Percentiles rank a stretch among this genome's conserved stretches.
Evolutionary conservation across 805 yeast genomes (phyloP).

Genomic region (Candida hungchunana): DNA sequence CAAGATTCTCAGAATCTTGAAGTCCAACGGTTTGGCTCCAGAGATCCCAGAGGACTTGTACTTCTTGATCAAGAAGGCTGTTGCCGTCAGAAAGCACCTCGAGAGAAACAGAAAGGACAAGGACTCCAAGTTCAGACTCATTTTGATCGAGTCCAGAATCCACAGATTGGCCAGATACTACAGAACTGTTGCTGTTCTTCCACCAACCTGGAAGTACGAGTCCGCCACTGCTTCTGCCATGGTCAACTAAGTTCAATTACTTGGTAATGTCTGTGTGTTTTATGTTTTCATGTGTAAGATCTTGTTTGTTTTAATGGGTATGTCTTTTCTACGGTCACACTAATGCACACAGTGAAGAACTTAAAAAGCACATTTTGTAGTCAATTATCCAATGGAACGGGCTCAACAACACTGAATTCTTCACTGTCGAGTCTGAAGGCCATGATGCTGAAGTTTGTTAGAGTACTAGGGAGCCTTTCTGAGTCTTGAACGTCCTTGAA

Average conservation of each 20-base stretch:
- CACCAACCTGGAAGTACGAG: constrained; percentile 99
- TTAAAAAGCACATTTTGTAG: background rate
- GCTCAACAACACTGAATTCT: constrained; percentile 14
- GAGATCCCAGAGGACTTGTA: constrained; percentile 99
- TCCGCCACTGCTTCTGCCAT: constrained; percentile 99
- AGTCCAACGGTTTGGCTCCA: constrained; percentile 99
- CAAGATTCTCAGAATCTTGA: constrained; percentile 98
- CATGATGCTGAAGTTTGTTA: constrained; percentile 16
- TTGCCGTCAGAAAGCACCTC: constrained; percentile 98
- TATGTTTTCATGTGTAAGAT: constrained; percentile 17
- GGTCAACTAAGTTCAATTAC: constrained; percentile 79
- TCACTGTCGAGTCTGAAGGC: constrained; percentile 24
- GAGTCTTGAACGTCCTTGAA: constrained; percentile 18
- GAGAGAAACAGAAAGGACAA: constrained; percentile 99
- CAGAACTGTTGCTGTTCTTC: constrained; percentile 98
- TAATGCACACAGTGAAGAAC: no score
- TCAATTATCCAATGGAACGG: constrained; percentile 15
- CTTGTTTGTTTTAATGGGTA: background rate
- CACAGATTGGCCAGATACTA: constrained; percentile 99
- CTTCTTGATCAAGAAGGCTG: constrained; percentile 99
- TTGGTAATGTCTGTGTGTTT: no score
- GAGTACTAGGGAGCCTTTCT: constrained; percentile 3
- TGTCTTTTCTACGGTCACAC: no score
- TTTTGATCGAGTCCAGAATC: constrained; percentile 99
- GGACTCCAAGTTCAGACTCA: constrained; percentile 99